Evolutionary conservation across 192 early-diverging fungal genomes (phyloP).

Genomic region (Backusella mclennaniae): DNA sequence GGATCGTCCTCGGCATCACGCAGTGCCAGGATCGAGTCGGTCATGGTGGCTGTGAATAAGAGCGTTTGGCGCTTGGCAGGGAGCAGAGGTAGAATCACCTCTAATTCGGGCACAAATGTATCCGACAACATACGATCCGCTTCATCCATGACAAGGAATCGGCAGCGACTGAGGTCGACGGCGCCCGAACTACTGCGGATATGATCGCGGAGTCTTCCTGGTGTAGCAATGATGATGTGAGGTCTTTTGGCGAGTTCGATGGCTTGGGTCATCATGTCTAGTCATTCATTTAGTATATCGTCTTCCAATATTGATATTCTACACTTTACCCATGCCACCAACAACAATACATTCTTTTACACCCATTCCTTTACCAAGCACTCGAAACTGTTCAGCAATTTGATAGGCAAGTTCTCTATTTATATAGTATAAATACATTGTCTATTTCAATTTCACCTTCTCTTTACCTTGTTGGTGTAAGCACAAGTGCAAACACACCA

Average conservation of each 20-base stretch:
- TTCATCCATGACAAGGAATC: slow-evolving; percentile 94
- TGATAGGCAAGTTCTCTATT: slow-evolving; percentile 94
- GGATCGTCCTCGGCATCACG: slow-evolving; percentile 42
- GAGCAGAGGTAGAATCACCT: slow-evolving; percentile 69
- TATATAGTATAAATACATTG: not conserved
- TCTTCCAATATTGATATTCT: not conserved
- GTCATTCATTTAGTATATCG: not conserved
- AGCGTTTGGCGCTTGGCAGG: slow-evolving; percentile 90
- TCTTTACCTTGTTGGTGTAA: slow-evolving; percentile 86
- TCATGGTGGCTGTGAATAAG: slow-evolving; percentile 97
- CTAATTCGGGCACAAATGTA: slow-evolving; percentile 84
- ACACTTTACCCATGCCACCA: slow-evolving; percentile 75
- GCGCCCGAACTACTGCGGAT: slow-evolving; percentile 76
- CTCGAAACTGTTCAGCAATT: slow-evolving; percentile 97
- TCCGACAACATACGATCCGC: slow-evolving; percentile 88
- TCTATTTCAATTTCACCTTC: not conserved
- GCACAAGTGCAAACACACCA: slow-evolving; percentile 93
- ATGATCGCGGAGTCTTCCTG: slow-evolving; percentile 92
- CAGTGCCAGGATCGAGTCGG: slow-evolving; percentile 79
- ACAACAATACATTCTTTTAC: slow-evolving; percentile 85
- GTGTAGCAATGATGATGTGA: slow-evolving; percentile 93
- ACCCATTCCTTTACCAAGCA: slow-evolving; percentile 85
- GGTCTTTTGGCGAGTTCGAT: slow-evolving; percentile 79
- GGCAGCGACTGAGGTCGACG: slow-evolving; percentile 68
- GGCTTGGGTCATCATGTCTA: slow-evolving; percentile 93